Conservation (phyloP, 2,329 filamentous ascomycete species). For the Lachnellula cervina region DNA sequence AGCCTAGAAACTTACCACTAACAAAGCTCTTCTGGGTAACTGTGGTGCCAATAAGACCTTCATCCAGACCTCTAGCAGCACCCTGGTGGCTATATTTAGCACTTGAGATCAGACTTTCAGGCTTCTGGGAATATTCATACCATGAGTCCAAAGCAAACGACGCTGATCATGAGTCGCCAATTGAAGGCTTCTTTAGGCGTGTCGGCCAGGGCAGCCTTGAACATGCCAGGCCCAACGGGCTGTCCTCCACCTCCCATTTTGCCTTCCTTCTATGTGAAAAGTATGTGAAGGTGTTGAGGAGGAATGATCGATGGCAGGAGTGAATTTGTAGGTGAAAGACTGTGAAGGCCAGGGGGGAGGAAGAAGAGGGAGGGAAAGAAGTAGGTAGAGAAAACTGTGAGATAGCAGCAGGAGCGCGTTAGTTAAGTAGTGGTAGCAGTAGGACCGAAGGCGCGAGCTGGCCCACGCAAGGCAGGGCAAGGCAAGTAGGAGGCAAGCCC, state of each 20-base stretch:
- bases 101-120: background rate
- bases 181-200: slow-evolving; percentile 32
- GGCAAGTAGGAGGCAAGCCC: no score
- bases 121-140: background rate
- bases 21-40: slow-evolving; percentile 26
- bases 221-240: slow-evolving; percentile 23
- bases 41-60: slow-evolving; percentile 27
- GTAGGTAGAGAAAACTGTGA: background rate
- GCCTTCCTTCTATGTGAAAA: background rate
- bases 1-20: background rate
- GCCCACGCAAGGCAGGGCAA: no score
- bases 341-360: background rate
- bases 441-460: no score
- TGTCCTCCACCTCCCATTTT: slow-evolving; percentile 13
- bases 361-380: background rate
- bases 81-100: slow-evolving; percentile 6
- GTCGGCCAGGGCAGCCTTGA: slow-evolving; percentile 28
- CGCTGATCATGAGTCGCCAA: slow-evolving; percentile 28
- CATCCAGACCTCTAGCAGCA: slow-evolving; percentile 24
- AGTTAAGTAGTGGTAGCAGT: no score
- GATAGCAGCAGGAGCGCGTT: background rate
- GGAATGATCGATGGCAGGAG: background rate
- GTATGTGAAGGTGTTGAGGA: background rate
- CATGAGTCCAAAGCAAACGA: slow-evolving; percentile 25
- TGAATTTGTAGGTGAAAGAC: background rate